Evolutionary conservation across 768 basidiomycete species (phyloP), one percentile per base, ranked within the genome.

Genomic region (Cystobasidium ongulense): DNA sequence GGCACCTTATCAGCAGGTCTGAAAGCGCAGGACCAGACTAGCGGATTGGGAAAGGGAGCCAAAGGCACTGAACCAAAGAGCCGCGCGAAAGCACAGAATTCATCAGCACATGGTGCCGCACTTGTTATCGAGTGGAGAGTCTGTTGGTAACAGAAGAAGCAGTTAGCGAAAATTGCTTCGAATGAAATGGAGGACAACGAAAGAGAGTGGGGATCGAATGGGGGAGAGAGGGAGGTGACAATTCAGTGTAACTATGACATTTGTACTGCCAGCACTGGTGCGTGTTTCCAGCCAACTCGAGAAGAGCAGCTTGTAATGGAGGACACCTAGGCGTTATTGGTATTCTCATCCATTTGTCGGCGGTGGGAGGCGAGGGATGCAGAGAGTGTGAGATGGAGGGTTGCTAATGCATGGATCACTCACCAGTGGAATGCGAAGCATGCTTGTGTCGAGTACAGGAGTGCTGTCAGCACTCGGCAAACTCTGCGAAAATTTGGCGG

Each of bases 201-300:
- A 11, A 50, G 46, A 21, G 8, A n/a, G 21, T 17, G 46, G 5
- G 3, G 21, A 50, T 8, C 15, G 15, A 4, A 3, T 50, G 46
- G 46, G 5, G 46, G n/a, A 21, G 46, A 7, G 46, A 50, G 46
- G 3, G 46, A 50, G 21, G 46, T 50, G 46, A 50, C 46, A 11
- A 50, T 50, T 50, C 46, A 50, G 46, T 50, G 46, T 50, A 50
- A 50, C 46, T 50, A 50, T 50, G 46, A 50, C 46, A 50, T 50
- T 50, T 50, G 46, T 50, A 50, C 46, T 50, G 46, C 46, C 46
- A 50, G 46, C 46, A 50, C n/a, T 50, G 46, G n/a, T 50, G n/a
- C 46, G 46, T 50, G 46, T 50, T 21, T 50, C 46, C 46, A 50
- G 46, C 46, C 4, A 8, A 50, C 46, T 50, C 46, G 46, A 50